These are phyloP conservation scores for Corinectria fuckeliana DNA, from an alignment of 2,329 filamentous ascomycete genomes.

Conservation along the genomic window DNA sequence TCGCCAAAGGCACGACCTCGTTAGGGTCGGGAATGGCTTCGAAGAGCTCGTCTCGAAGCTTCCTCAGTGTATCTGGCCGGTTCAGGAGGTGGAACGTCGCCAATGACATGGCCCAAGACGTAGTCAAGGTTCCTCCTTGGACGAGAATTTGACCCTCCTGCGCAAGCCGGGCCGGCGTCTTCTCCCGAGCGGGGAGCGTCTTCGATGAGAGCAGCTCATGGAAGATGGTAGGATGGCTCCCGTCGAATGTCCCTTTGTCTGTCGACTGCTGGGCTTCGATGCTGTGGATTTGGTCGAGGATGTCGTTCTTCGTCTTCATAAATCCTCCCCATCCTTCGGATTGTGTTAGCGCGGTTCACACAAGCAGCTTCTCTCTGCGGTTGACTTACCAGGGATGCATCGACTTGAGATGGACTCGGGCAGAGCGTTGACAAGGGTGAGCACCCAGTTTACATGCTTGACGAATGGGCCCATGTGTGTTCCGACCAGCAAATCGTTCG, in stretches of 20 bases:
- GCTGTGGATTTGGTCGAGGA: slow-evolving; percentile 44
- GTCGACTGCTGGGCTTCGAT: slow-evolving; percentile 45
- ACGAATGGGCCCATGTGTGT: slow-evolving; percentile 47
- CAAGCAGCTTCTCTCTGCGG: too few relatives aligned
- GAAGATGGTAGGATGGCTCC: slow-evolving; percentile 46
- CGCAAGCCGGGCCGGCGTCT: slow-evolving; percentile 42
- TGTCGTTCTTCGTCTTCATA: slow-evolving; percentile 48
- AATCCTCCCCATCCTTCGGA: slow-evolving; percentile 45
- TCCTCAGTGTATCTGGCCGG: slow-evolving; percentile 39
- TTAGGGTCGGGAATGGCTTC: slow-evolving; percentile 42
- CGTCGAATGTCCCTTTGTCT: slow-evolving; percentile 43
- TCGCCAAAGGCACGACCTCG: slow-evolving; percentile 36
- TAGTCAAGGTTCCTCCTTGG: slow-evolving; percentile 50
- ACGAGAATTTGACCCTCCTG: slow-evolving; percentile 49
- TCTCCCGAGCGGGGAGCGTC: slow-evolving; percentile 43
- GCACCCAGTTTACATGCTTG: slow-evolving; percentile 46
- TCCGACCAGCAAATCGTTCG: slow-evolving; percentile 45
- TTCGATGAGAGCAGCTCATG: slow-evolving; percentile 42
- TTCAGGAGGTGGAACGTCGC: slow-evolving; percentile 46
- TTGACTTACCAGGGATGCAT: slow-evolving; percentile 39
- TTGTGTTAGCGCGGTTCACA: slow-evolving; percentile 1
- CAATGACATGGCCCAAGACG: slow-evolving; percentile 45
- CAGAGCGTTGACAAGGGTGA: slow-evolving; percentile 44
- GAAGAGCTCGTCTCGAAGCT: slow-evolving; percentile 46
- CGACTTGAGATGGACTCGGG: slow-evolving; percentile 46